Percentiles rank a stretch among this genome's conserved stretches.
Evolutionary conservation across 768 basidiomycete species (phyloP).

Genomic region (Hericium erinaceus): DNA sequence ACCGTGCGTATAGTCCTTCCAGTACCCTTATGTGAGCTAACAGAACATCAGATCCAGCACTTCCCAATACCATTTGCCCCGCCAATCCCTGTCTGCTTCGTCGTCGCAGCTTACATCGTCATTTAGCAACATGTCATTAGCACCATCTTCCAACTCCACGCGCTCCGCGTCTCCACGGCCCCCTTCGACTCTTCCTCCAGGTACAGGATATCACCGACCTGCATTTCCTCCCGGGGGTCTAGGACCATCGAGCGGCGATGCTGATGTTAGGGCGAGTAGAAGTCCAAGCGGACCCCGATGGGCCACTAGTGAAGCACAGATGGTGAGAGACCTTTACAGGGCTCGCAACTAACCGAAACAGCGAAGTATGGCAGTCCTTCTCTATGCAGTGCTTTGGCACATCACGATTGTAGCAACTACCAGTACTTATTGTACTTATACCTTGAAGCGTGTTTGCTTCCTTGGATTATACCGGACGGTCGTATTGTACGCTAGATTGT

Average conservation of each 20-base stretch:
- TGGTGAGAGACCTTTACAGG: conserved; percentile 7
- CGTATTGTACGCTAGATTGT: no score
- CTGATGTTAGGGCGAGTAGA: no score
- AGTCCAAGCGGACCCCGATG: not conserved
- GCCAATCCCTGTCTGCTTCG: not conserved
- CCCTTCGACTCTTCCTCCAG: not conserved
- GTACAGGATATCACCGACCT: not conserved
- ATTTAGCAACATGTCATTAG: not conserved
- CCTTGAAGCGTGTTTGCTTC: no score
- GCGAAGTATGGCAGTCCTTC: no score
- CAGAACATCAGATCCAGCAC: not conserved
- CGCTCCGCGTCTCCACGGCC: not conserved
- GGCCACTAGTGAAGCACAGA: conserved; percentile 4
- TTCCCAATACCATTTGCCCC: not conserved
- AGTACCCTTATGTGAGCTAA: not conserved
- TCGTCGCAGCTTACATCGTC: not conserved
- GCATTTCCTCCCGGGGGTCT: not conserved
- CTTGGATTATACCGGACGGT: no score
- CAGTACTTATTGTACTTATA: no score
- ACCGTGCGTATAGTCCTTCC: not conserved
- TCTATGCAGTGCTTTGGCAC: no score
- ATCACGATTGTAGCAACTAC: no score
- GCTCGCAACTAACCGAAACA: not conserved
- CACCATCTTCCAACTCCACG: not conserved
- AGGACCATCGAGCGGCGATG: not conserved